Base-by-base conservation (phyloP, 768 basidiomycete species). In the Lactarius akahatsu region DNA sequence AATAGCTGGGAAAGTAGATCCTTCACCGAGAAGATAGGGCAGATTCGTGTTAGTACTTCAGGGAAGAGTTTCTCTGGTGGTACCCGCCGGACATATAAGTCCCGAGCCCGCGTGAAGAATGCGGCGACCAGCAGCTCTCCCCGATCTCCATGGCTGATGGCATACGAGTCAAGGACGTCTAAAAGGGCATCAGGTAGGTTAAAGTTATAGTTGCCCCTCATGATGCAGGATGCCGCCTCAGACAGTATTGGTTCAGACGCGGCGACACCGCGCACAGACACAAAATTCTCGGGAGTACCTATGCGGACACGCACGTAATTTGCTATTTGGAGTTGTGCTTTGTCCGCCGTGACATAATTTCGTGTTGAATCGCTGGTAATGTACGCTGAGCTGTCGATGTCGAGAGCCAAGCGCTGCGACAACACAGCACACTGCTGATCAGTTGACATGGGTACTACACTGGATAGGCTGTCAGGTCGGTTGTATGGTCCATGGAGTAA, bases 211-310 rank as follows among this genome's bases (percentile, higher is more conserved):
- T 16, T 2, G 0, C 10, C 16, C 28, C 43, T 20, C 59, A 60
- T 60, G 7, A 60, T 60, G 41, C 4, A 18, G 16, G 43, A 60
- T 6, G 41, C 59, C 0, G 59, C 59, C 30, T 60, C 59, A 10
- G 59, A 60, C 6, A 60, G 59, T 30, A 60, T 60, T 7, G 59
- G 59, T 32, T 60, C 59, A 3, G 59, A 60, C 7, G 59, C 40
- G 3, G 38, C 43, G 10, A 41, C 20, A 30, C 38, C 26, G 18
- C 16, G 34, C 40, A 59, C 40, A 26, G 26, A 2, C 3, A 13
- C 23, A 2, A n/a, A 40, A 28, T 40, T 4, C 10, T 60, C 20
- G 1, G 59, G 28, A 28, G 28, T 23, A 13, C 10, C 18, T 20
- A 60, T 20, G 16, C 59, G 43, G 40, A 60, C 40, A 20, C 41